phyloP scores from a whole-genome alignment of 2,329 filamentous ascomycete genomes.

The Ophiobolus disseminans region DNA sequence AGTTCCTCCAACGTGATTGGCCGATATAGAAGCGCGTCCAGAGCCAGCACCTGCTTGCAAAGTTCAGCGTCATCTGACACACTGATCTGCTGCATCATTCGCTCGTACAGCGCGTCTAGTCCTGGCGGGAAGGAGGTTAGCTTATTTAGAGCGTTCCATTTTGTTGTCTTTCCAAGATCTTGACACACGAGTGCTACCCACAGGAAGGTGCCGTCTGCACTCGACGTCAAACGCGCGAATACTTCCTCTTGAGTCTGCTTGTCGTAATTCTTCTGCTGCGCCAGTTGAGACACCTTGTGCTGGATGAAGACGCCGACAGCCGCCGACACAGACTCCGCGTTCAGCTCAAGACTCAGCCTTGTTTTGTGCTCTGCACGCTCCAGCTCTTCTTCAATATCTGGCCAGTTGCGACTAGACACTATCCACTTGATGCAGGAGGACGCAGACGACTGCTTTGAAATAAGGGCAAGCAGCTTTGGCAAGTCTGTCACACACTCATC shows the following conservation, averaged over 20 bases:
- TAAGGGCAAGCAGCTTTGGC: conserved; percentile 5
- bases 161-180: conserved; percentile 29
- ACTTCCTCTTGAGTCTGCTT: conserved; percentile 38
- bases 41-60: too few species aligned
- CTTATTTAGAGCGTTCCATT: conserved; percentile 16
- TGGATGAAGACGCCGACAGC: conserved; percentile 47
- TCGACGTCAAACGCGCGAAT: conserved; percentile 21
- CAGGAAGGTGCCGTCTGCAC: too few species aligned
- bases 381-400: too few species aligned
- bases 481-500: conserved; percentile 10
- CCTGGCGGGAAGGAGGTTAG: conserved; percentile 43
- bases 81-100: too few species aligned
- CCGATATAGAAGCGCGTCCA: too few species aligned
- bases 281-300: too few species aligned
- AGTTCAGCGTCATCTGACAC: too few species aligned
- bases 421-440: conserved; percentile 19
- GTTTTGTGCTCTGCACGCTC: conserved; percentile 17
- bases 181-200: too few species aligned
- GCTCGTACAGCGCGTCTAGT: conserved; percentile 48
- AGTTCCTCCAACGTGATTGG: too few species aligned
- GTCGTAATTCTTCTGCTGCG: conserved; percentile 40
- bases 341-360: conserved; percentile 44
- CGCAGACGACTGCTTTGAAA: not conserved
- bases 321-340: conserved; percentile 35
- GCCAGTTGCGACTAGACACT: too few species aligned